Evolutionary conservation across 1,284 basidiomycete genomes (phyloP), one percentile per base, ranked within the genome.

Genomic region (Fomes fomentarius): DNA sequence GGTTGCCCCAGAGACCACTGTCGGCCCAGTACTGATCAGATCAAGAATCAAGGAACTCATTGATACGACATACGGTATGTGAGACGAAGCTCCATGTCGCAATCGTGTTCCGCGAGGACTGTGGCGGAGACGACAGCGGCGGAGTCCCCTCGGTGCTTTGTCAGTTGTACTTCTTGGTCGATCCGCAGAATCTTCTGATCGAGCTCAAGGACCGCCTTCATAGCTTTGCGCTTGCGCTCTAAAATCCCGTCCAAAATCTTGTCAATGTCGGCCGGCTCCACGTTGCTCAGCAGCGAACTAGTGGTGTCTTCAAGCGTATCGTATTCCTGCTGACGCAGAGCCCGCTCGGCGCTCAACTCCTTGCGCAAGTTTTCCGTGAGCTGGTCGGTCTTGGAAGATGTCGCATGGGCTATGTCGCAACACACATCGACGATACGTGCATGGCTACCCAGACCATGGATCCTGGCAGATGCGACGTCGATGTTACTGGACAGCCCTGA

Each of bases 391-490:
- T 12, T 40, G 12, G 31, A 60, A 54, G 25, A 57, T 50, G 62
- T 47, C 50, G 58, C 30, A 4, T 22, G 14, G 26, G 60, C 15
- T 54, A 60, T 57, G 21, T 71, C 76, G 63, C 74, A 80, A 7
- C 77, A 74, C 22, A 82, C 75, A 63, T 81, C 80, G 50, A 75
- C 74, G 12, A 84, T 68, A 52, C 76, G 76, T 4, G 76, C 75
- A 28, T 73, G 47, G 1, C 58, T 68, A 21, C 71, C 73, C 14
- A 80, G 67, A 6, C 76, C 79, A 43, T 78, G 76, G 11, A 83
- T 74, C 35, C 81, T 73, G 37, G 78, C 72, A 24, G 79, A 79
- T 7, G 80, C 70, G 0, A 72, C 72, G 57, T 81, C 79, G 47
- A 83, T 76, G 37, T 66, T 71, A 56, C 74, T 74, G 9, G 28